phyloP scores from a whole-genome alignment of 257 asterid genomes.

The Plantago ovata region DNA sequence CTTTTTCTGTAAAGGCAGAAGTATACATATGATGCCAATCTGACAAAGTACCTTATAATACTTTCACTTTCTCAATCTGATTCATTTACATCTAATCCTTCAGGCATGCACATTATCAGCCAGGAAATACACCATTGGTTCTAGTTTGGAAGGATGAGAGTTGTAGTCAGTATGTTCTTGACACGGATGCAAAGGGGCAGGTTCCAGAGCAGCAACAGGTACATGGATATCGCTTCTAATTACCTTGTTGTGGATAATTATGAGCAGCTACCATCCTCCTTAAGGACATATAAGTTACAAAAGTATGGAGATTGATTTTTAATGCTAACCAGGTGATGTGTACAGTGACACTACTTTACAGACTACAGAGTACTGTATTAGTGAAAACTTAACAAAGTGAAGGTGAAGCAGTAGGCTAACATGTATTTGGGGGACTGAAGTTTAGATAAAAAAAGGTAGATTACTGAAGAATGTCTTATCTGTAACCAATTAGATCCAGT shows the following conservation, averaged over 20 bases:
- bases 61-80: not conserved
- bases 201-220: conserved; percentile 89
- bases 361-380: no score
- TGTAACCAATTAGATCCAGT: not conserved
- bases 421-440: no score
- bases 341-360: no score
- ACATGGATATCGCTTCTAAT: not conserved
- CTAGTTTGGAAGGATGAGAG: conserved; percentile 92
- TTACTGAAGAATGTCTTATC: not conserved
- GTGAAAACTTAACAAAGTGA: no score
- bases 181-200: conserved; percentile 82
- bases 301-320: no score
- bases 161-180: conserved; percentile 86
- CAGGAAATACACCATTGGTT: conserved; percentile 85
- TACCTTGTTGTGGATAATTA: no score
- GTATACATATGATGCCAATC: not conserved
- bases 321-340: no score
- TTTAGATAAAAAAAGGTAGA: not conserved
- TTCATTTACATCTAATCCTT: conserved; percentile 13
- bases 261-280: no score
- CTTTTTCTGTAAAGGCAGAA: not conserved
- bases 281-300: no score
- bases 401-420: no score
- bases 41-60: not conserved
- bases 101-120: conserved; percentile 95